Conservation (phyloP, 2,329 filamentous ascomycete genomes). For the Mycosphaerelloides madeirae region DNA sequence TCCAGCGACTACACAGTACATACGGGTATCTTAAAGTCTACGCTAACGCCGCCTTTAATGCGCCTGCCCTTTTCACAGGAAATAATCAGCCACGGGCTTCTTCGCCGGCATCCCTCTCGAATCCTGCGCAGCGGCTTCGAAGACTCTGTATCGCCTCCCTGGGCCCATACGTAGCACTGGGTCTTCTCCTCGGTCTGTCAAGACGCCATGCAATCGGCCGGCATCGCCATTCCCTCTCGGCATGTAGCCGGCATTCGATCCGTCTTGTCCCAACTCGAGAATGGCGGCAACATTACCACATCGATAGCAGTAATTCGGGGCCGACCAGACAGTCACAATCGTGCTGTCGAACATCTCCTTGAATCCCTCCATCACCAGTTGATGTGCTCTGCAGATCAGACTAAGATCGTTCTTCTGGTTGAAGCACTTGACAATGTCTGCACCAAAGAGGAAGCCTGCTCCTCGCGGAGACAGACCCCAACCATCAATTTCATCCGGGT, state of each 20-base stretch:
- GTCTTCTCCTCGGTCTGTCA: slow-evolving; percentile 42
- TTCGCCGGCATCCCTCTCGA: slow-evolving; percentile 97
- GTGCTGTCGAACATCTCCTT: slow-evolving; percentile 98
- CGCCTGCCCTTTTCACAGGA: slow-evolving; percentile 50
- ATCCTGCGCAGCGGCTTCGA: slow-evolving; percentile 94
- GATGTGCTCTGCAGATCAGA: slow-evolving; percentile 88
- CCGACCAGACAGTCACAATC: slow-evolving; percentile 97
- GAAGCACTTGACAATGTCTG: slow-evolving; percentile 92
- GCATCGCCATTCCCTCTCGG: slow-evolving; percentile 63
- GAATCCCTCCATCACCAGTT: slow-evolving; percentile 98
- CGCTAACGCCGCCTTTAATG: too few relatives aligned
- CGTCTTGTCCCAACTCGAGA: slow-evolving; percentile 84
- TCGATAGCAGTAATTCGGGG: slow-evolving; percentile 78
- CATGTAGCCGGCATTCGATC: slow-evolving; percentile 47
- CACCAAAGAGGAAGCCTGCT: slow-evolving; percentile 91
- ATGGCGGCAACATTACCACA: slow-evolving; percentile 72
- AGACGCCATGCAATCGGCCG: slow-evolving; percentile 42
- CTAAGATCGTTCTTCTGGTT: slow-evolving; percentile 91
- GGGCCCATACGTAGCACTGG: slow-evolving; percentile 54
- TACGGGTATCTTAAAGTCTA: too few relatives aligned
- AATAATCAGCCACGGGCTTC: slow-evolving; percentile 97
- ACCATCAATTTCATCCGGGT: slow-evolving; percentile 95
- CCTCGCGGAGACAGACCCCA: slow-evolving; percentile 94
- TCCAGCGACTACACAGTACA: too few relatives aligned
- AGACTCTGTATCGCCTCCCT: slow-evolving; percentile 85